Percentiles rank a stretch among this genome's conserved stretches.
These are phyloP conservation scores for Sindora glabra DNA, from an alignment of 306 rosid species.

Conservation along the genomic window DNA sequence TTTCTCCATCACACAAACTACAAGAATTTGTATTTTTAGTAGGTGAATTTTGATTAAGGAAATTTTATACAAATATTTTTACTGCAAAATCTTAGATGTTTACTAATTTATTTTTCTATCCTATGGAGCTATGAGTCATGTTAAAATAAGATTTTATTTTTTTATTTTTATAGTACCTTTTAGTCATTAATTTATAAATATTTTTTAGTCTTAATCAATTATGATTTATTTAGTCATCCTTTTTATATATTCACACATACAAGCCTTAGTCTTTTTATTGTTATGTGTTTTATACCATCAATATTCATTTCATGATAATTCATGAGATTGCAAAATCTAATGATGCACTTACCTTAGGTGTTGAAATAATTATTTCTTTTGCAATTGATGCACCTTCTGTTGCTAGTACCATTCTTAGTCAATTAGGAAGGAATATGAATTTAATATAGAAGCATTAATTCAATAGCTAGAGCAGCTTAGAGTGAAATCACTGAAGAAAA, in stretches of 20 bases:
- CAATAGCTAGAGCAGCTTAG: slow-evolving; percentile 26
- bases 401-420: slow-evolving; percentile 79
- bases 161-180: background rate
- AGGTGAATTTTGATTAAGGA: background rate
- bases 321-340: slow-evolving; percentile 92
- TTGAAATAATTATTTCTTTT: slow-evolving; percentile 60
- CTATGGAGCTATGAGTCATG: background rate
- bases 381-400: slow-evolving; percentile 76
- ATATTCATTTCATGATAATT: background rate
- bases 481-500: slow-evolving; percentile 35
- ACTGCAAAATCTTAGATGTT: background rate
- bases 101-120: background rate
- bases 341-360: slow-evolving; percentile 55
- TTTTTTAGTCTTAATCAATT: background rate
- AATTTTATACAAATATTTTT: background rate
- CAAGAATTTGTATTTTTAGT: background rate
- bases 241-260: too few species aligned
- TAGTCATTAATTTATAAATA: background rate
- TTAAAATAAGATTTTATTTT: background rate
- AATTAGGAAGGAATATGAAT: slow-evolving; percentile 69
- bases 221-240: slow-evolving; percentile 1
- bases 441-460: slow-evolving; percentile 65
- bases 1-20: background rate
- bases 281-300: too few species aligned
- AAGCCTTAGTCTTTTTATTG: too few species aligned